Evolutionary conservation across 352 stramenopile species (phyloP), one percentile per base, ranked within the genome.

Genomic region (Globisporangium canariense): DNA sequence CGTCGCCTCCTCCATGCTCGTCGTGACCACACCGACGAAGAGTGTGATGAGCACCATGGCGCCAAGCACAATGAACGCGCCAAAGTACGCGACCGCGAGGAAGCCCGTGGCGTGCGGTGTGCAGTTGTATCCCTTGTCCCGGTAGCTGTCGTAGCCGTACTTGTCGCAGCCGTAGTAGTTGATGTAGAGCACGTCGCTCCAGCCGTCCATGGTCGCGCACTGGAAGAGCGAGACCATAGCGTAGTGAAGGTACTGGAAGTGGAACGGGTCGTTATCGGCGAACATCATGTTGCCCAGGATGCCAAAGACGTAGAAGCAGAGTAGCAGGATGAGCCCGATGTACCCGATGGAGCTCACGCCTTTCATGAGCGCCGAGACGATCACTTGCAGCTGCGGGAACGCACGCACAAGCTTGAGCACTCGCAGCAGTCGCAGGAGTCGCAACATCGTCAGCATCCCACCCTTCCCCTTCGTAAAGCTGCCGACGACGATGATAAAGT

Each of bases 211-310:
- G 16, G 89, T 97, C 14, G 87, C 75, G 43, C 74, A 75, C 18
- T 94, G 85, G 63, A 97, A 97, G n/a, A 97, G 84, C 50, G 88
- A 89, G 38, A 97, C 74, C 79, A 97, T 91, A 20, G 90, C 79
- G 34, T 84, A 96, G 57, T 96, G 87, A 38, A 97, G 71, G 43
- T 90, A 81, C 59, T 91, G 75, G 58, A 97, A 96, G 67, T 97
- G 84, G 65, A 90, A 95, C 14, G 90, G 90, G 54, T 97, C 90
- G 61, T 97, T 97, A 7, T 67, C 65, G 0, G 80, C 69, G 60
- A 97, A 97, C 6, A 97, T 64, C 73, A 96, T 92, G 71, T 97
- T 96, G 63, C 90, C 91, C 16, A 97, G 74, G 58, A 97, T 95
- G 28, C 88, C 88, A 53, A 96, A 97, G 1, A 97, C 79, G 76